Percentiles rank a stretch among this genome's conserved stretches.
These are phyloP conservation scores for Clonostachys byssicola DNA, from an alignment of 2,329 filamentous ascomycete genomes.

Conservation along the genomic window DNA sequence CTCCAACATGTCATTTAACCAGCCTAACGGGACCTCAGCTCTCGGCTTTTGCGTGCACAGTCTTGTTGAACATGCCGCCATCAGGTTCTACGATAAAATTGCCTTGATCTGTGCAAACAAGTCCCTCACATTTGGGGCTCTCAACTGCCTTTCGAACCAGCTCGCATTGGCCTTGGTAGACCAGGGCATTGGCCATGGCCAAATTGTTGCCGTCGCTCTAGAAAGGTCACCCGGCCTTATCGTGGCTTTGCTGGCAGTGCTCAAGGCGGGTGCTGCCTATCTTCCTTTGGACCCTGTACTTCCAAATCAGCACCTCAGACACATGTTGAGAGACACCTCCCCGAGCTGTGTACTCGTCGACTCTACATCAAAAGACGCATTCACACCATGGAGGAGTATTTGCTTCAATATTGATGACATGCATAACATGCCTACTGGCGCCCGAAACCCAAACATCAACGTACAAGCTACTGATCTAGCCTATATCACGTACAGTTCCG, in stretches of 20 bases:
- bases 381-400: background rate
- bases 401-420: background rate
- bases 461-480: conserved; percentile 9
- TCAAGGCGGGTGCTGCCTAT: conserved; percentile 22
- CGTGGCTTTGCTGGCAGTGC: conserved; percentile 19
- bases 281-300: conserved; percentile 18
- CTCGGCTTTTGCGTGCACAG: background rate
- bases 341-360: conserved; percentile 7
- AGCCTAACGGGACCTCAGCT: too few relatives aligned
- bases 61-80: conserved; percentile 6
- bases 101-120: conserved; percentile 5
- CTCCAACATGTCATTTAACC: too few relatives aligned
- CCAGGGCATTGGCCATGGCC: conserved; percentile 6
- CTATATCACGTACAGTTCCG: conserved; percentile 24
- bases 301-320: conserved; percentile 7
- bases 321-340: conserved; percentile 7
- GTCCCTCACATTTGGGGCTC: conserved; percentile 11
- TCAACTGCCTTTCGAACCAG: conserved; percentile 7
- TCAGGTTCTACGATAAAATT: conserved; percentile 12
- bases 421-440: background rate
- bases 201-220: conserved; percentile 14
- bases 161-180: conserved; percentile 7
- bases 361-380: background rate
- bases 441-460: background rate
- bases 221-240: conserved; percentile 18